These are phyloP conservation scores for Veloboletus limbatus DNA, from an alignment of 1,284 basidiomycete genomes.

Conservation along the genomic window DNA sequence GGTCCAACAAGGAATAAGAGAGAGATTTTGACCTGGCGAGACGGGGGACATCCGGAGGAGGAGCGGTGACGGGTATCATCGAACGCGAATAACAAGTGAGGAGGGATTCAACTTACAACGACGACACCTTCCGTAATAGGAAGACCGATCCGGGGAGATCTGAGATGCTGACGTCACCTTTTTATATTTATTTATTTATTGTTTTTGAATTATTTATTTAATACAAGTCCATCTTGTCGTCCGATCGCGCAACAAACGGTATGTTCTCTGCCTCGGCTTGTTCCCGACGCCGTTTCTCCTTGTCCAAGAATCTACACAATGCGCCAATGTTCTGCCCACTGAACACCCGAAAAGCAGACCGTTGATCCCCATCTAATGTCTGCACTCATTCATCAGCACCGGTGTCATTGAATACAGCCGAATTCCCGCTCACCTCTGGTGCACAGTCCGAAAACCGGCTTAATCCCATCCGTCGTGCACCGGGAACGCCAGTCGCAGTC, in stretches of 20 bases:
- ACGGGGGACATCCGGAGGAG: conserved; percentile 40
- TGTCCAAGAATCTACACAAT: conserved; percentile 63
- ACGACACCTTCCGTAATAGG: conserved; percentile 11
- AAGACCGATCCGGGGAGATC: conserved; percentile 13
- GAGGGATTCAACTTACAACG: conserved; percentile 8
- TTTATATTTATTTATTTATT: neutral
- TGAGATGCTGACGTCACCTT: conserved; percentile 16
- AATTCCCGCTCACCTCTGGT: conserved; percentile 53
- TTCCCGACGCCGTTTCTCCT: conserved; percentile 55
- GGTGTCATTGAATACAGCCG: conserved; percentile 14
- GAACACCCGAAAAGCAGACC: conserved; percentile 81
- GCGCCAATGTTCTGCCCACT: conserved; percentile 67
- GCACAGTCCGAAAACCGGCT: conserved; percentile 77
- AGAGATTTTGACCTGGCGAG: conserved; percentile 39
- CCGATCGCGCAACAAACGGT: conserved; percentile 53
- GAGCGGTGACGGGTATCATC: conserved; percentile 42
- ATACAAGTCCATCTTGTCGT: conserved; percentile 60
- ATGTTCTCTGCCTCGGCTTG: conserved; percentile 58
- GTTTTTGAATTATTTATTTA: conserved; percentile 25
- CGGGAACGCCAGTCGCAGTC: conserved; percentile 78
- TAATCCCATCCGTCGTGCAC: conserved; percentile 71
- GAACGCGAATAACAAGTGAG: too few species aligned
- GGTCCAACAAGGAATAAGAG: conserved; percentile 41
- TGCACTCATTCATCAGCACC: conserved; percentile 28
- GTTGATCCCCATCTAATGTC: conserved; percentile 58